Conservation (phyloP, 192 early-diverging fungal species). For the Bifiguratus adelaidae region DNA sequence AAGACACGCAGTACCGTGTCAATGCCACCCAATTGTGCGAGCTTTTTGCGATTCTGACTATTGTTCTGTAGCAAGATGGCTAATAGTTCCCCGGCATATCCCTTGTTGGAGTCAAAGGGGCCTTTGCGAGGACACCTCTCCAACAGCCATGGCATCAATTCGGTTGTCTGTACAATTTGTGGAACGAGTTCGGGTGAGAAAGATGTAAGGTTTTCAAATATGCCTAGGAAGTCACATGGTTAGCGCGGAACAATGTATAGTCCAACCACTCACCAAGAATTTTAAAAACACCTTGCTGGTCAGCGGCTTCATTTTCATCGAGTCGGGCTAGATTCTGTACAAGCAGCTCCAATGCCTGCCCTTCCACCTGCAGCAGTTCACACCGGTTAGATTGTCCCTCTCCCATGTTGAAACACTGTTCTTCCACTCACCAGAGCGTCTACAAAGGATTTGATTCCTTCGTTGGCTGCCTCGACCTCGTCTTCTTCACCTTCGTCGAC, state of each 20-base stretch:
- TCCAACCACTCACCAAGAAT: slow-evolving; percentile 37
- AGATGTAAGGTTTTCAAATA: slow-evolving; percentile 81
- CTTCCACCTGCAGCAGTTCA: slow-evolving; percentile 21
- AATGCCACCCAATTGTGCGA: slow-evolving; percentile 43
- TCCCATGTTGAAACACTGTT: slow-evolving; percentile 1
- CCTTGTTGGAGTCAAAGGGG: slow-evolving; percentile 77
- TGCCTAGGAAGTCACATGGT: slow-evolving; percentile 17
- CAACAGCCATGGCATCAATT: slow-evolving; percentile 67
- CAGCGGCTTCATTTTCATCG: slow-evolving; percentile 65
- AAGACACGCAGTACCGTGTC: slow-evolving; percentile 63
- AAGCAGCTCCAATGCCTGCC: slow-evolving; percentile 63
- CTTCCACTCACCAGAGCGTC: slow-evolving; percentile 40
- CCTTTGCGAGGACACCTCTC: slow-evolving; percentile 44
- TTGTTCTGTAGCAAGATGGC: slow-evolving; percentile 74
- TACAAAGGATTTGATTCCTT: slow-evolving; percentile 57
- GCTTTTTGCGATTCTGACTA: slow-evolving; percentile 29
- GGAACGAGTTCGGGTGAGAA: slow-evolving; percentile 60
- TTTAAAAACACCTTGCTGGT: slow-evolving; percentile 80
- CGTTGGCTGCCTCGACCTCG: slow-evolving; percentile 36
- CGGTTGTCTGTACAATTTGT: slow-evolving; percentile 47
- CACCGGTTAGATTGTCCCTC: background rate
- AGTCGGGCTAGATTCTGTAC: slow-evolving; percentile 72
- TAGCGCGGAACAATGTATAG: background rate
- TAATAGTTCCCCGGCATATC: slow-evolving; percentile 78
- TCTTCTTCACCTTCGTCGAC: slow-evolving; percentile 47